These are phyloP conservation scores for Xylaria castorea DNA, from an alignment of 495 filamentous ascomycete species.

Conservation along the genomic window DNA sequence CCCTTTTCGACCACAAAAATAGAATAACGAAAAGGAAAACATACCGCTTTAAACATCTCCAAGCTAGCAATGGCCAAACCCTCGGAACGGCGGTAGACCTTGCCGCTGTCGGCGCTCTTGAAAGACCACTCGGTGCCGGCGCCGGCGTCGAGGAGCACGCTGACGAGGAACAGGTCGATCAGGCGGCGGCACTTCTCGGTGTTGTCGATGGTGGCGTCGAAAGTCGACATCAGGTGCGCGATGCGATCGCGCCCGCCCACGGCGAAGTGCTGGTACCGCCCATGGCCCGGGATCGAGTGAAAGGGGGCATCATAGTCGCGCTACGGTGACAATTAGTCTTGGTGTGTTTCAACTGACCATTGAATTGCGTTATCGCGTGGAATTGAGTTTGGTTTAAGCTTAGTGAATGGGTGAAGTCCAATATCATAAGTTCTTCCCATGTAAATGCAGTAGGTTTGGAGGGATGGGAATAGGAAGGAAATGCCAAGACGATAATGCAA, in stretches of 20 bases:
- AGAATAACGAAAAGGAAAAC: slow-evolving; percentile 14
- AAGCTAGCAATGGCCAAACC: slow-evolving; percentile 91
- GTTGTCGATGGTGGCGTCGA: slow-evolving; percentile 67
- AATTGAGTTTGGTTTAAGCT: neutral
- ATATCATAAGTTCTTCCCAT: neutral
- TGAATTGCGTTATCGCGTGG: neutral
- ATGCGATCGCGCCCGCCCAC: slow-evolving; percentile 81
- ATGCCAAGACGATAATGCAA: slow-evolving; percentile 13
- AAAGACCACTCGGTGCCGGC: slow-evolving; percentile 87
- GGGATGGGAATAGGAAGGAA: neutral
- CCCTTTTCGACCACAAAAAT: neutral
- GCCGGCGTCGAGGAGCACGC: slow-evolving; percentile 88
- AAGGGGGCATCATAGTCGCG: slow-evolving; percentile 90
- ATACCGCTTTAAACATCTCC: slow-evolving; percentile 90
- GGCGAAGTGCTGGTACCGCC: slow-evolving; percentile 89
- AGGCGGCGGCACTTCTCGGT: slow-evolving; percentile 78
- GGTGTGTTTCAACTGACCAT: neutral
- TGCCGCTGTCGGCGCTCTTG: slow-evolving; percentile 88
- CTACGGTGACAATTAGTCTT: slow-evolving; percentile 52
- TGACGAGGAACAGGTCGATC: slow-evolving; percentile 85
- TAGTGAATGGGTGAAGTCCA: neutral
- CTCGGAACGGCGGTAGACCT: slow-evolving; percentile 83
- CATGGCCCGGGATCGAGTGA: slow-evolving; percentile 81
- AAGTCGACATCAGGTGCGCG: slow-evolving; percentile 71
- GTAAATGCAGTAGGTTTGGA: neutral